Conservation (phyloP, 176 grass and related monocot species). For the Avena atlantica region DNA sequence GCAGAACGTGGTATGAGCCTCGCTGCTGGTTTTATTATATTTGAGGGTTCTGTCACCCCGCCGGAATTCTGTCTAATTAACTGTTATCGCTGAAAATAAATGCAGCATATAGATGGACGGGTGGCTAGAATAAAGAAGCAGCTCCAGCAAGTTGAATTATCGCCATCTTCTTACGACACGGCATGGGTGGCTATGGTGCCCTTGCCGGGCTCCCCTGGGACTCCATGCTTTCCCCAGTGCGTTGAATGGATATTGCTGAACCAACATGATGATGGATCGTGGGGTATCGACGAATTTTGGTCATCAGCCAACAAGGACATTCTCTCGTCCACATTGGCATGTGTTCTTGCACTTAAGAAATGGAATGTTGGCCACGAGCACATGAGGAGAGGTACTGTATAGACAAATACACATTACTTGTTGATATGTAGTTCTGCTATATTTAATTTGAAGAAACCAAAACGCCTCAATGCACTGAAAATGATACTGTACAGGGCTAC, state of each 20-base stretch:
- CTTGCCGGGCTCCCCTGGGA: constrained; percentile 21
- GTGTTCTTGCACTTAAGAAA: constrained; percentile 59
- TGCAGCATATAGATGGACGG: background rate
- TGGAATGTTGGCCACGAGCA: constrained; percentile 64
- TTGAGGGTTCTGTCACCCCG: background rate
- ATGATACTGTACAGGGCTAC: constrained; percentile 39
- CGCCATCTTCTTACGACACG: background rate
- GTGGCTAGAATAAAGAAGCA: background rate
- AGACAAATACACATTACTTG: background rate
- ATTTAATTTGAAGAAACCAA: background rate
- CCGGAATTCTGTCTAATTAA: background rate
- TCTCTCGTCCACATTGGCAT: constrained; percentile 61
- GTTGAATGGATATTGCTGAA: constrained; percentile 63
- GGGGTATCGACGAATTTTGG: constrained; percentile 39
- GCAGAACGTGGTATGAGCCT: background rate
- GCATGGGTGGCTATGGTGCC: constrained; percentile 69
- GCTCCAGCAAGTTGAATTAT: background rate
- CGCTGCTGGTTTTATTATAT: background rate
- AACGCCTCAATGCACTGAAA: background rate
- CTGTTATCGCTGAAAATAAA: background rate
- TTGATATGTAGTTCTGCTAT: background rate
- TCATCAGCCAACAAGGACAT: constrained; percentile 45
- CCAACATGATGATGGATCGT: constrained; percentile 64
- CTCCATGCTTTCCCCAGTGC: constrained; percentile 56
- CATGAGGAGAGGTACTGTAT: constrained; percentile 50